Evolutionary conservation across 495 filamentous ascomycete species (phyloP).

Genomic region (Glarea lozoyensis): DNA sequence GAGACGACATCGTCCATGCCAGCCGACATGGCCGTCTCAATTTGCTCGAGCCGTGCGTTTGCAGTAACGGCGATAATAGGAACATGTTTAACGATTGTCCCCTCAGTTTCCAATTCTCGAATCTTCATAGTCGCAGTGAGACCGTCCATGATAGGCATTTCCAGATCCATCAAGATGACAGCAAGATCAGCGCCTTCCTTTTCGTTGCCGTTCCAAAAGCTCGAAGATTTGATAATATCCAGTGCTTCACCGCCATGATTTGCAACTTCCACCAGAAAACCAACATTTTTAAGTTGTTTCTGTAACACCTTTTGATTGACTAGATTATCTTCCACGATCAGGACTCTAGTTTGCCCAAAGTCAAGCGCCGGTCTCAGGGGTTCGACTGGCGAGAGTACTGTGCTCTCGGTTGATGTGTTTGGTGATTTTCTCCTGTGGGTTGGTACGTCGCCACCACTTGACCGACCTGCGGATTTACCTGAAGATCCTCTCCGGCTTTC

Average conservation of each 20-base stretch:
- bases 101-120: slow-evolving; percentile 47
- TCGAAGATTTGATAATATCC: slow-evolving; percentile 33
- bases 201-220: slow-evolving; percentile 33
- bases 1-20: slow-evolving; percentile 71
- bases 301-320: slow-evolving; percentile 71
- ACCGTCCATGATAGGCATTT: slow-evolving; percentile 82
- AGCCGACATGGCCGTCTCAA: slow-evolving; percentile 51
- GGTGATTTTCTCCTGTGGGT: too few relatives aligned
- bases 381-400: not conserved
- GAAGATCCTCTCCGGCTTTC: slow-evolving; percentile 11
- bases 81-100: slow-evolving; percentile 43
- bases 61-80: slow-evolving; percentile 74
- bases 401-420: not conserved
- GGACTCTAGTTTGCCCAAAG: slow-evolving; percentile 28
- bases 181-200: slow-evolving; percentile 29
- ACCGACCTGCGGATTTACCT: slow-evolving; percentile 9
- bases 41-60: slow-evolving; percentile 62
- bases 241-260: slow-evolving; percentile 78
- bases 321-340: slow-evolving; percentile 80
- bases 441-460: slow-evolving; percentile 7
- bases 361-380: slow-evolving; percentile 18
- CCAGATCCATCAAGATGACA: slow-evolving; percentile 72
- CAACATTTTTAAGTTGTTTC: slow-evolving; percentile 59
- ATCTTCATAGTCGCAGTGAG: slow-evolving; percentile 59
- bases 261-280: slow-evolving; percentile 60